Evolutionary conservation across 139 green algal species (phyloP), one percentile per base, ranked within the genome.

Genomic region (Chlamydomonas sp.): DNA sequence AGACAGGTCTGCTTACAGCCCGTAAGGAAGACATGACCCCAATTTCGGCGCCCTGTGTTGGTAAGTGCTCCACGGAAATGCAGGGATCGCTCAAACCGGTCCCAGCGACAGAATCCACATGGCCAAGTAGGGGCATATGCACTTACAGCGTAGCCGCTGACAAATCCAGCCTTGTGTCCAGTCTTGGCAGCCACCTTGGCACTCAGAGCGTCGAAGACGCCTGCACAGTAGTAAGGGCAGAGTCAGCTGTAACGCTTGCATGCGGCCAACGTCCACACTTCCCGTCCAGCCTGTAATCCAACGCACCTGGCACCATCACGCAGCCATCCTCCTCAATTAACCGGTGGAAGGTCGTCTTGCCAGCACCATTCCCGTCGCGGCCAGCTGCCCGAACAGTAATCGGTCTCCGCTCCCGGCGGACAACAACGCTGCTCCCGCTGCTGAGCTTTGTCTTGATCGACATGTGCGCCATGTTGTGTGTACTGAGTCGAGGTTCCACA

Each of bases 191-290:
- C 63, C 2, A 95, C 88, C 66, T 91, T 94, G 14, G 91, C 95
- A 0, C 90, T 95, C 3, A 97, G 73, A 0, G 95, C 94, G 88
- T 98, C 95, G 69, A 97, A 97, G 49, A 85, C 90, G 59, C 94
- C 94, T 95, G 89, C 60, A 85, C 16, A 0, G 15, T 0, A 20
- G 63, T 61, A 7, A 59, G 63, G 63, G 58, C 14, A 77, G 5
- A 60, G 57, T 49, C 10, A 73, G 4, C 67, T 31, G 84, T 79
- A 87, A 86, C 57, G 83, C 68, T 49, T 77, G 68, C 31, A 49
- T 49, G 16, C 76, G 20, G 12, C 2, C 59, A 69, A 31, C n/a
- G 67, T 64, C n/a, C n/a, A 59, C 18, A 64, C 5, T 16, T 79
- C 3, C n/a, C 20, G 58, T 59, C 5, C 17, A 18, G 5, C 17